A percentile compares a stretch with the other conserved stretches of the same genome.
phyloP scores from a whole-genome alignment of 2,329 filamentous ascomycete genomes.

The Penicillium digitatum region DNA sequence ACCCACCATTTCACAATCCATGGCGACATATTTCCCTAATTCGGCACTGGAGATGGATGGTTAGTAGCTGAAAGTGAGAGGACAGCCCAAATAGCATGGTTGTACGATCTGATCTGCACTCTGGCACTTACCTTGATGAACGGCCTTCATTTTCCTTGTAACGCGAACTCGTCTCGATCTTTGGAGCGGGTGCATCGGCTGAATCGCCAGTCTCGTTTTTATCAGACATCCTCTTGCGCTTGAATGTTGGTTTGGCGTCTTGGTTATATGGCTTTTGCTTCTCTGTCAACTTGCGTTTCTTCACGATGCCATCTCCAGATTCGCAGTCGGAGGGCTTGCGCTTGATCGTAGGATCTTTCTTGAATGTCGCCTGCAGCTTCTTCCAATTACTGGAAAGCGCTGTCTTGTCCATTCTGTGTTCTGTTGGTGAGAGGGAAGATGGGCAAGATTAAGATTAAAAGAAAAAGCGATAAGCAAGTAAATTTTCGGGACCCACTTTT shows the following conservation, averaged over 20 bases:
- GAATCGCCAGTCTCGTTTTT: conserved; percentile 32
- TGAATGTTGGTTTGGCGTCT: conserved; percentile 15
- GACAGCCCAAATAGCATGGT: conserved; percentile 14
- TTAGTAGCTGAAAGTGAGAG: conserved; percentile 9
- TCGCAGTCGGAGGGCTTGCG: conserved; percentile 35
- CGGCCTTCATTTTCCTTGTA: conserved; percentile 62
- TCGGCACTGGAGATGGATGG: conserved; percentile 52
- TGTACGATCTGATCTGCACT: neutral
- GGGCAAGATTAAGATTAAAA: conserved; percentile 5
- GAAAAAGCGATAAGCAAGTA: conserved; percentile 9
- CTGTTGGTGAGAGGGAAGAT: conserved; percentile 11
- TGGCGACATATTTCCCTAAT: conserved; percentile 82
- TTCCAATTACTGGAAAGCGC: conserved; percentile 51
- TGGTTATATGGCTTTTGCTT: conserved; percentile 20
- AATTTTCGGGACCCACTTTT: conserved; percentile 15
- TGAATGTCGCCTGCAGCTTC: conserved; percentile 47
- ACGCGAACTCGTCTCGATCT: conserved; percentile 37
- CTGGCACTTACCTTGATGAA: conserved; percentile 41
- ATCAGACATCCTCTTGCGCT: conserved; percentile 35
- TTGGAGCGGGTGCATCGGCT: conserved; percentile 52
- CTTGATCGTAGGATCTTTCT: conserved; percentile 32
- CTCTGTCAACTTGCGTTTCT: conserved; percentile 32
- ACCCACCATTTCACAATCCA: conserved; percentile 99
- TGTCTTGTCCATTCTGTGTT: conserved; percentile 41
- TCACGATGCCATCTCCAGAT: conserved; percentile 29